These are phyloP conservation scores for Trametes elegans DNA, from an alignment of 768 basidiomycete species.

Conservation along the genomic window DNA sequence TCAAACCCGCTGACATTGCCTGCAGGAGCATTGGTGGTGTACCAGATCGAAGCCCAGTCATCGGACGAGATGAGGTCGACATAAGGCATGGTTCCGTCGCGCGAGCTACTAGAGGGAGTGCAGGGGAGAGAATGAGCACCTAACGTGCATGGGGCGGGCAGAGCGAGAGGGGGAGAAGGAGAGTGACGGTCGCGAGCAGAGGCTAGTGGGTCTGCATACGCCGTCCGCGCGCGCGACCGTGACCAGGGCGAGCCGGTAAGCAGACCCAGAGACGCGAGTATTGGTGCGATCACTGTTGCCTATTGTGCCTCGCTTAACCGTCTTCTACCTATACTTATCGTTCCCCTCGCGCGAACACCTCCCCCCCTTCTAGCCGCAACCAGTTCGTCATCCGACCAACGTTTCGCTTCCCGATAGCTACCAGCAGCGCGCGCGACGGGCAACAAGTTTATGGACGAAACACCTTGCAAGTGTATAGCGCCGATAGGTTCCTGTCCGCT, in stretches of 20 bases:
- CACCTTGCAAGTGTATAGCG: background rate
- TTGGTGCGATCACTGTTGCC: slow-evolving; percentile 8
- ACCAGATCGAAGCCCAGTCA: slow-evolving; percentile 72
- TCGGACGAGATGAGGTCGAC: slow-evolving; percentile 60
- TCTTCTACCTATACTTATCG: background rate
- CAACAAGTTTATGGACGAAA: background rate
- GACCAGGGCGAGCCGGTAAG: background rate
- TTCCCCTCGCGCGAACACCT: background rate
- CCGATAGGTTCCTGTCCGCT: background rate
- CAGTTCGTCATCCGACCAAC: background rate
- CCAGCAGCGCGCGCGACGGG: background rate
- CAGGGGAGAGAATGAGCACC: background rate
- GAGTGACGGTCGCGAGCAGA: background rate
- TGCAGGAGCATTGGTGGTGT: slow-evolving; percentile 59
- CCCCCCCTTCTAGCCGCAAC: background rate
- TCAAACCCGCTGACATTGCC: slow-evolving; percentile 67
- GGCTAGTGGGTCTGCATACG: background rate
- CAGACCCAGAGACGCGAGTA: background rate
- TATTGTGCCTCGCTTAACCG: slow-evolving; percentile 15
- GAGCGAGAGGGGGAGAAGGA: background rate
- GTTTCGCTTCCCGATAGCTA: background rate
- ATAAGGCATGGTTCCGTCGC: slow-evolving; percentile 53
- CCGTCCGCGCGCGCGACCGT: background rate
- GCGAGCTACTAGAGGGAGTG: background rate
- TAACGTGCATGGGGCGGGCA: slow-evolving; percentile 5